Base-by-base conservation (phyloP, 176 grass and related monocot species). In the Oryza coarctata region DNA sequence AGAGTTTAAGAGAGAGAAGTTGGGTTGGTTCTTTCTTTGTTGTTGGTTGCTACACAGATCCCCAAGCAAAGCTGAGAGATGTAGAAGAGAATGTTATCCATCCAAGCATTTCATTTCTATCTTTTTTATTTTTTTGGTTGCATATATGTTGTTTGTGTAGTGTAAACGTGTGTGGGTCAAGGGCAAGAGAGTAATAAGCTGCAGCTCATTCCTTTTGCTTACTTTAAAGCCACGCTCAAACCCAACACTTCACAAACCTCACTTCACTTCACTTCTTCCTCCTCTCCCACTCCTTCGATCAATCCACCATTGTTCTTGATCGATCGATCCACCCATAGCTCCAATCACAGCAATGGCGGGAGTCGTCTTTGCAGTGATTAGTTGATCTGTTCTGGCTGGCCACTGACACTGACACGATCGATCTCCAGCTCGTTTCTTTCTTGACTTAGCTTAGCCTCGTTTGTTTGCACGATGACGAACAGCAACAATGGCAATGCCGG, bases 171-270 rank as follows among this genome's bases (percentile, higher is more conserved):
- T 41, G 75, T 63, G 68, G 68, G 80, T 82, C 68, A 82, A 84
- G 87, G 47, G 62, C 62, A 80, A 86, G 76, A 43, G 74, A 77
- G 55, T 60, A 60, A 60, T 60, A 60, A 64, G 58, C 76, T 65
- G 55, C 81, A 74, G 83, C 82, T 95, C 89, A 94, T 95, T 99
- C 92, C 88, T 95, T 94, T 95, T 94, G 88, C 88, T 99, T 88
- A 80, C 87, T 95, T 95, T 90, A 99, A 93, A 99, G 91, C 67
- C 79, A 70, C 20, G 62, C 79, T 30, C 84, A 38, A 74, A 27
- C 60, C 47, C 65, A 52, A 74, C 28, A 58, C 52, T 2, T 60
- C n/a, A 64, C 28, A 63, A 74, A 7, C 60, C 50, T 31, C 44
- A 50, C 83, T 75, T 28, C 74, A 49, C 41, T 44, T 78, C 71